These are phyloP conservation scores for Megacollybia marginata DNA, from an alignment of 768 basidiomycete genomes.

Conservation along the genomic window DNA sequence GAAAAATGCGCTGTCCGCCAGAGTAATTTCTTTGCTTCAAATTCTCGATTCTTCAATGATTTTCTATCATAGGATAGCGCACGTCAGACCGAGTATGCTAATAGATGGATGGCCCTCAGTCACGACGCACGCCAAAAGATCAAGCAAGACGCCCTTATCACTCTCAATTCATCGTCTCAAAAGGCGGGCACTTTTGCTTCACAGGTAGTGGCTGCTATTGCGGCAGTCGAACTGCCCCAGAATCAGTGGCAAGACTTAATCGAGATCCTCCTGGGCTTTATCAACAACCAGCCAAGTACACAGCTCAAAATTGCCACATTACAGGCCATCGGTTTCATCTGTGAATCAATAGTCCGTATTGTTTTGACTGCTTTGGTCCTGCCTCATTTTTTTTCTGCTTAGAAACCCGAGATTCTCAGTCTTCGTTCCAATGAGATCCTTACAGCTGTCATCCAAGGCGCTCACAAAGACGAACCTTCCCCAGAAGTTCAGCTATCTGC, in stretches of 20 bases:
- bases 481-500: constrained; percentile 89
- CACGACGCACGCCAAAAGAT: constrained; percentile 66
- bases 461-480: constrained; percentile 90
- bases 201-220: constrained; percentile 92
- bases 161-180: constrained; percentile 62
- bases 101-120: constrained; percentile 77
- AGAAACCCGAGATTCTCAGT: constrained; percentile 92
- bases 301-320: constrained; percentile 82
- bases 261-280: constrained; percentile 78
- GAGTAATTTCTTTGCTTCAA: constrained; percentile 50
- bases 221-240: constrained; percentile 83
- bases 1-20: constrained; percentile 89
- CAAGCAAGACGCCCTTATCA: constrained; percentile 80
- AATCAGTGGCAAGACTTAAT: constrained; percentile 90
- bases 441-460: constrained; percentile 97
- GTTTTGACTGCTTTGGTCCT: constrained; percentile 1
- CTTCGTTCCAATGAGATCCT: constrained; percentile 93
- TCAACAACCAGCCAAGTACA: constrained; percentile 60
- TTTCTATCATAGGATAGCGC: constrained; percentile 48
- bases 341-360: constrained; percentile 85
- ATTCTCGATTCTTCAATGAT: neutral
- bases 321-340: constrained; percentile 95
- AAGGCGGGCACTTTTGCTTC: constrained; percentile 85
- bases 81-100: constrained; percentile 69
- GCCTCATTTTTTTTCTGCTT: constrained; percentile 2